These are phyloP conservation scores for Dictyostelium discoideum DNA, from an alignment of 78 protist species.

Conservation along the genomic window dicty_2.7 NC_007089.4:5242501-5243000, in stretches of 20 bases:
- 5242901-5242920: conserved; percentile 64
- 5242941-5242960: conserved; percentile 65
- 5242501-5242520: conserved; percentile 12
- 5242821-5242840: conserved; percentile 72
- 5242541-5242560: conserved; percentile 33
- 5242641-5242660: background rate
- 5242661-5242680: background rate
- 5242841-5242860: conserved; percentile 73
- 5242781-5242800: conserved; percentile 76
- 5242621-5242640: too few relatives aligned
- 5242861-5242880: conserved; percentile 80
- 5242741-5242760: conserved; percentile 76
- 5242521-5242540: conserved; percentile 50
- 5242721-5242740: conserved; percentile 86
- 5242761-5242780: conserved; percentile 79
- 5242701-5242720: conserved; percentile 52
- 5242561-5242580: conserved; percentile 73
- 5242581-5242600: conserved; percentile 67
- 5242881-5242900: conserved; percentile 84
- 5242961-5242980: conserved; percentile 65
- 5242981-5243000: conserved; percentile 52
- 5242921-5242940: conserved; percentile 68
- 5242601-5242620: conserved; percentile 83
- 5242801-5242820: conserved; percentile 75
- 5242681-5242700: background rate